phyloP scores from a whole-genome alignment of 78 protist genomes.

The Capsaspora owczarzaki region DNA sequence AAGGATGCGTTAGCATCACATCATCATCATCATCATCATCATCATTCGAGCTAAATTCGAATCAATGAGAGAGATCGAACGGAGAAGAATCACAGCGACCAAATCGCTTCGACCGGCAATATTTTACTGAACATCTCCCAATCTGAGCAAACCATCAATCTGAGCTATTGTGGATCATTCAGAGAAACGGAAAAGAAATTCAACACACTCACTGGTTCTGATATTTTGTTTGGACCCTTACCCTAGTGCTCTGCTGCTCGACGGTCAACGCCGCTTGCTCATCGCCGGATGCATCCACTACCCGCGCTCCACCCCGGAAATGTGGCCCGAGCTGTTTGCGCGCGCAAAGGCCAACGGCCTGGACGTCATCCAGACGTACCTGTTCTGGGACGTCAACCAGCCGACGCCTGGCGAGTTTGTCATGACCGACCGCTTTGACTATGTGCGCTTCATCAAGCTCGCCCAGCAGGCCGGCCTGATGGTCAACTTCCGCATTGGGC shows the following conservation, averaged over 20 bases:
- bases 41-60: no score
- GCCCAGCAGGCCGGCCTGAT: slow-evolving; percentile 2
- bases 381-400: slow-evolving; percentile 54
- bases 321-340: slow-evolving; percentile 24
- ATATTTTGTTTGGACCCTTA: no score
- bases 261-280: slow-evolving; percentile 15
- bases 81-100: no score
- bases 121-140: no score
- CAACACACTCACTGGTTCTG: no score
- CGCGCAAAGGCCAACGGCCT: slow-evolving; percentile 32
- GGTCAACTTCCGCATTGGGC: slow-evolving; percentile 48
- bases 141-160: no score
- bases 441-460: slow-evolving; percentile 1
- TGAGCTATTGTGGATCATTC: no score
- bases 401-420: neutral
- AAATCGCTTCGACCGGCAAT: no score
- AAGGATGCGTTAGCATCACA: no score
- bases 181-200: no score
- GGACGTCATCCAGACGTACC: slow-evolving; percentile 43
- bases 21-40: no score
- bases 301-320: slow-evolving; percentile 10
- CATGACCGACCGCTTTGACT: slow-evolving; percentile 11
- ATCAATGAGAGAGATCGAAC: no score
- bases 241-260: neutral
- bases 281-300: slow-evolving; percentile 23